Base-by-base conservation (phyloP, 176 grass and related monocot species). In the Musa schizocarpa region DNA sequence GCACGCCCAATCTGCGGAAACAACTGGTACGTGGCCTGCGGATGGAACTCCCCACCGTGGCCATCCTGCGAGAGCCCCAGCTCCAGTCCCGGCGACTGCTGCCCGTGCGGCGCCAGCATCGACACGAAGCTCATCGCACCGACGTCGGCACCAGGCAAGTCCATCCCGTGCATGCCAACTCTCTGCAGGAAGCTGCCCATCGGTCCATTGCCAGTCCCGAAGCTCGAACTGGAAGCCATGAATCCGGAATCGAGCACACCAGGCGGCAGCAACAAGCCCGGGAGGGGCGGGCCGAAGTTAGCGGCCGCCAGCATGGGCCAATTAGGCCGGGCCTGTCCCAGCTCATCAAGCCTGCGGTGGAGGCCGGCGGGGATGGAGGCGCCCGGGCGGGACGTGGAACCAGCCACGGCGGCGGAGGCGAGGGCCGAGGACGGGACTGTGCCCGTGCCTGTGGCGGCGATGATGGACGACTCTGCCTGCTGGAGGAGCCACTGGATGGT, bases 401-500 rank as follows among this genome's bases (percentile, higher is more conserved):
- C 83, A 13, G 80, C 85, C 24, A 85, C 86, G 68, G 89, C 88
- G 3, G 67, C 34, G 8, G 43, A 70, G 14, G 43, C 2, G 8
- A 92, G 82, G 63, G 86, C 86, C 13, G 90, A 92, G 26, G 90
- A 86, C 43, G 90, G 90, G 12, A 92, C 87, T 74, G 90, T 92
- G 10, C 90, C 86, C 0, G 84, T 82, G 25, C 90, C 90, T 9
- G 90, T 92, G 79, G 86, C 90, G 22, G 90, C 90, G 74, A 92
- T 80, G 84, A 92, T 92, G 74, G 90, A 84, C 56, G 86, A 84
- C 76, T 92, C 90, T 0, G 90, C 90, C 74, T 92, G 90, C 90
- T 92, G 90, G 52, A 92, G 79, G 62, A 92, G 90, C 90, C 90
- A 92, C 86, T 92, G 90, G 48, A 92, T 85, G 13, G 90, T 92